Evolutionary conservation across 2,329 filamentous ascomycete species (phyloP), one percentile per base, ranked within the genome.

Genomic region (Botrytis pseudocinerea): DNA sequence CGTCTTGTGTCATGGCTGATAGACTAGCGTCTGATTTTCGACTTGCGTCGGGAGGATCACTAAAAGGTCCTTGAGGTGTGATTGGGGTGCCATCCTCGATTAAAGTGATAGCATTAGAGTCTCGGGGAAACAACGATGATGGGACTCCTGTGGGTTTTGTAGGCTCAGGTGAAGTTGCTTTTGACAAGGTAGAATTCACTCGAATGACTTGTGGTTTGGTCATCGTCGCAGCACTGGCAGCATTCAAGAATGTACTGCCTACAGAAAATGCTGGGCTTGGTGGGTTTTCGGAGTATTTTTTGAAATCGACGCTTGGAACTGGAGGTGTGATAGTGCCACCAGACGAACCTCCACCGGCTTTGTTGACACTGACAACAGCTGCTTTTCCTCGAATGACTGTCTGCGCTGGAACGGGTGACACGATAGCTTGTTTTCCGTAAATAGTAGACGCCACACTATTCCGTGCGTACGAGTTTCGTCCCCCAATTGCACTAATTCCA

Each of bases 401-500:
- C 79, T 96, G 94, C 0, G 94, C 94, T 0, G 95, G 92, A 72
- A 91, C 84, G 2, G 85, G 92, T 80, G 86, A 94, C 78, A 97
- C 89, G 70, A 97, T 90, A 25, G 93, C 94, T 79, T 97, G 94
- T 84, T 95, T 95, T 77, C 94, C 93, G 81, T 98, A 98, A 70
- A 97, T 94, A 32, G 95, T 98, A 1, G 95, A 97, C 5, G 94
- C 95, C 76, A 98, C 92, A 80, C 93, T 95, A 66, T 88, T 90
- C 73, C 90, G 87, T 54, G 88, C 89, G 74, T 86, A 89, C 0
- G 89, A 91, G 0, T 88, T 89, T 73, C 89, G 85, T 79, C 91
- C 89, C 7, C 48, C 65, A 42, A 68, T 42, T 9, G 8, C 65
- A 46, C 85, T 87, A 75, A 92, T 88, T 75, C 89, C 92, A 8